A percentile compares a stretch with the other conserved stretches of the same genome.
phyloP scores from a whole-genome alignment of 768 basidiomycete genomes.

The Melanogaster broomeanus region DNA sequence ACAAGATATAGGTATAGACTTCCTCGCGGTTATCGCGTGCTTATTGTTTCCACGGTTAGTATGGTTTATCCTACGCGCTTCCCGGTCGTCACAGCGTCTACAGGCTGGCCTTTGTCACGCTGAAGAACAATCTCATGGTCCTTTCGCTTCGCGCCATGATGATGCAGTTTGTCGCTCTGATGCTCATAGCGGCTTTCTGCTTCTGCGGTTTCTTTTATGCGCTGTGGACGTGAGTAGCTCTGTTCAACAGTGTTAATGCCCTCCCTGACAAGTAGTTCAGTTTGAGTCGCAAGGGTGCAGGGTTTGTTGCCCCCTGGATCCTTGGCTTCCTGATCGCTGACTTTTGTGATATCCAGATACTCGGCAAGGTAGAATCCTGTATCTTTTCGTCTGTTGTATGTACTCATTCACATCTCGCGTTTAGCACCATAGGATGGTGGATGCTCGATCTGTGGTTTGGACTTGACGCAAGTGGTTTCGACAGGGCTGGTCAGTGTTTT shows the following conservation, averaged over 20 bases:
- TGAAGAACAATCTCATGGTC: slow-evolving; percentile 80
- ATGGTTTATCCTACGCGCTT: neutral
- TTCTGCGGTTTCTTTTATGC: slow-evolving; percentile 94
- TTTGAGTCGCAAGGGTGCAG: slow-evolving; percentile 59
- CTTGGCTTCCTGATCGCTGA: neutral
- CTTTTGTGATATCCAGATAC: slow-evolving; percentile 23
- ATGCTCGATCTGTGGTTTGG: slow-evolving; percentile 94
- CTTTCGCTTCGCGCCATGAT: slow-evolving; percentile 90
- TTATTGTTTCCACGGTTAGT: slow-evolving; percentile 83
- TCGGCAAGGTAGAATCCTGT: slow-evolving; percentile 36
- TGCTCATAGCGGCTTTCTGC: slow-evolving; percentile 86
- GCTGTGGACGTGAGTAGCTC: slow-evolving; percentile 78
- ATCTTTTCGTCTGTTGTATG: neutral
- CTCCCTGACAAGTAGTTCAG: slow-evolving; percentile 36
- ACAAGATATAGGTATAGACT: slow-evolving; percentile 71
- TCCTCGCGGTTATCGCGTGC: slow-evolving; percentile 85
- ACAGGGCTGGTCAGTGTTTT: slow-evolving; percentile 64
- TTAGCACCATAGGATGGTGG: slow-evolving; percentile 85
- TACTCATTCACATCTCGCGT: slow-evolving; percentile 8
- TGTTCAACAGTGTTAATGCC: neutral
- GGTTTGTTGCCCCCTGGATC: slow-evolving; percentile 37
- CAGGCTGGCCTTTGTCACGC: slow-evolving; percentile 88
- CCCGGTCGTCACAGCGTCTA: neutral
- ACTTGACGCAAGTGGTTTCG: slow-evolving; percentile 90
- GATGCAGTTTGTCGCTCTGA: slow-evolving; percentile 80